phyloP scores from a whole-genome alignment of 1,284 basidiomycete species.

The Clitocybe nebularis region DNA sequence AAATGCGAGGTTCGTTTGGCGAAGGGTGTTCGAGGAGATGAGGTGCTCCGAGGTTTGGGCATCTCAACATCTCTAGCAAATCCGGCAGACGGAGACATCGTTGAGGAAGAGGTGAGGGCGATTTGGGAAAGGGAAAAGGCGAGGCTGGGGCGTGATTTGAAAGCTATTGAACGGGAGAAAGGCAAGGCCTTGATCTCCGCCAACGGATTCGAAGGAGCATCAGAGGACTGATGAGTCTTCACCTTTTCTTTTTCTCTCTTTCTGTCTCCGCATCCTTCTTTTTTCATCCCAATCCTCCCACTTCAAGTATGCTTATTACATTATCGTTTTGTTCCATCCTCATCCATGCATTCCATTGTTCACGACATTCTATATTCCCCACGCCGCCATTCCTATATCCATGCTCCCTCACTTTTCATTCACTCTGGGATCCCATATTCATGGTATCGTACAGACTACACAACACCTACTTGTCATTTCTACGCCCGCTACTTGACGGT shows the following conservation, averaged over 20 bases:
- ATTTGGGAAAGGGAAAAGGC: constrained; percentile 66
- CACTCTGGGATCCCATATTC: constrained; percentile 9
- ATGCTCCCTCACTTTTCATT: constrained; percentile 1
- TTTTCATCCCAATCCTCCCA: constrained; percentile 3
- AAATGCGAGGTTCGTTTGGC: constrained; percentile 50
- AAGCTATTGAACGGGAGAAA: constrained; percentile 30
- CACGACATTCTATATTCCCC: constrained; percentile 4
- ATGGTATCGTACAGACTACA: constrained; percentile 15
- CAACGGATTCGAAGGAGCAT: constrained; percentile 47
- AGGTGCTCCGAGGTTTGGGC: constrained; percentile 63
- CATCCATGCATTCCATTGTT: neutral
- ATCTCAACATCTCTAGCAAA: constrained; percentile 30
- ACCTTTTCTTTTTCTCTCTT: constrained; percentile 1
- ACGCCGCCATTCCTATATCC: constrained; percentile 1
- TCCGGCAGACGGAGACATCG: constrained; percentile 37
- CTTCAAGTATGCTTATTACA: constrained; percentile 18
- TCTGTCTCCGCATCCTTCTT: constrained; percentile 12
- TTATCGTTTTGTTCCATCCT: constrained; percentile 1
- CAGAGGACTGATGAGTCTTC: constrained; percentile 40
- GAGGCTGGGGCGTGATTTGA: constrained; percentile 52
- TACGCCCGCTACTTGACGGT: constrained; percentile 9
- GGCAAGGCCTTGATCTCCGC: constrained; percentile 24
- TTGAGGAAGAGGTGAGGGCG: constrained; percentile 62
- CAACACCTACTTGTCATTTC: constrained; percentile 5
- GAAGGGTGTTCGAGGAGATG: constrained; percentile 56